phyloP scores from a whole-genome alignment of 2,329 filamentous ascomycete species.

The Didymosphaeria variabile region DNA sequence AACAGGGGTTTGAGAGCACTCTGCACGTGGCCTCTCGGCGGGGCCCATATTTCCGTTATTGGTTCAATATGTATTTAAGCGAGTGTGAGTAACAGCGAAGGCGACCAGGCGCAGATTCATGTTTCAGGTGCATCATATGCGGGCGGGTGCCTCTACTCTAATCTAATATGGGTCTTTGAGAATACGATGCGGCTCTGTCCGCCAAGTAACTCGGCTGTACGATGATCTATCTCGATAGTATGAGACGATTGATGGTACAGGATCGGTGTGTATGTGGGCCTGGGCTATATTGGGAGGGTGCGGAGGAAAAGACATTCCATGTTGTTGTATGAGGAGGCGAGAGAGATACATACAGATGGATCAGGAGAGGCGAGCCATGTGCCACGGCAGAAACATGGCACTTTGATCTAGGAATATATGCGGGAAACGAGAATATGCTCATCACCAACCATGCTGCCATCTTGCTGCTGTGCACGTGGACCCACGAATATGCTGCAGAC shows the following conservation, averaged over 20 bases:
- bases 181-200: constrained; percentile 6
- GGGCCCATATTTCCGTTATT: not conserved
- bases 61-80: not conserved
- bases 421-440: not conserved
- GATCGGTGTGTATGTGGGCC: too few relatives aligned
- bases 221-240: constrained; percentile 1
- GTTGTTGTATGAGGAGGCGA: not conserved
- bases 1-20: too few relatives aligned
- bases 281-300: not conserved
- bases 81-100: constrained; percentile 7
- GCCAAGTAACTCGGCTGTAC: constrained; percentile 7
- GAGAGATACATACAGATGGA: not conserved
- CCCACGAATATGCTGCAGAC: not conserved
- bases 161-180: constrained; percentile 4
- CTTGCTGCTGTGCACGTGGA: constrained; percentile 7
- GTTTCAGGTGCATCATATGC: not conserved
- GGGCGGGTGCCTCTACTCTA: not conserved
- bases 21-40: not conserved
- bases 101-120: not conserved
- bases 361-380: not conserved
- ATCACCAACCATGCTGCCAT: not conserved
- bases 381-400: constrained; percentile 1
- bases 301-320: not conserved
- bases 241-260: not conserved
- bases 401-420: not conserved